Base-by-base conservation (phyloP, 23 red algal species). In the Rhodosorus marinus region DNA sequence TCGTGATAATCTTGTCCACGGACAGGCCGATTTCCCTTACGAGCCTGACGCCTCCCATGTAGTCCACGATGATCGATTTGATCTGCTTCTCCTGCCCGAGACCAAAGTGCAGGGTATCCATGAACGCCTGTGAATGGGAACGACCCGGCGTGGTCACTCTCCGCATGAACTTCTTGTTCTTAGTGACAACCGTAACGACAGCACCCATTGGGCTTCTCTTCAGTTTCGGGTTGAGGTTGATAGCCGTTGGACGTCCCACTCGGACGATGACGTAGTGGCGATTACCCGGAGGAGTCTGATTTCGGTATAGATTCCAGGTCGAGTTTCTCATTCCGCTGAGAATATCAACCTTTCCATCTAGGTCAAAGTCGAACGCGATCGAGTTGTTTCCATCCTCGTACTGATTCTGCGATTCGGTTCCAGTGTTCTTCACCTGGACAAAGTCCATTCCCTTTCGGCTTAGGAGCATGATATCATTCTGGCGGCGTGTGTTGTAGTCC, bases 51-150 rank as follows among this genome's bases (percentile, higher is more conserved):
- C n/a, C n/a, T n/a, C n/a, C n/a, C n/a, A n/a, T n/a, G n/a, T n/a
- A n/a, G n/a, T n/a, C n/a, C n/a, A n/a, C n/a, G n/a, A n/a, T n/a
- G n/a, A n/a, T n/a, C n/a, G n/a, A n/a, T n/a, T n/a, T n/a, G n/a
- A n/a, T n/a, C n/a, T n/a, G n/a, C n/a, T n/a, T n/a, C n/a, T n/a
- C n/a, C 9, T 23, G 35, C 1, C 70, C 70, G 11, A 67, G 9
- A 25, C 70, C 70, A 52, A 67, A 67, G 6, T 76, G 70, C 5
- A 76, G 32, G 11, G 48, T 64, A 4, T 76, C 40, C 25, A 76
- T 21, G 33, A 57, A 60, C 14, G 38, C 50, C n/a, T 36, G 24
- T 35, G 45, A 36, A 9, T 54, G 49, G 6, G 38, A 33, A 24
- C 29, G 24, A 8, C 57, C 36, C 0, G 59, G 24, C 0, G 43